Base-by-base conservation (phyloP, 305 asterid genomes). In the Striga hermonthica region DNA sequence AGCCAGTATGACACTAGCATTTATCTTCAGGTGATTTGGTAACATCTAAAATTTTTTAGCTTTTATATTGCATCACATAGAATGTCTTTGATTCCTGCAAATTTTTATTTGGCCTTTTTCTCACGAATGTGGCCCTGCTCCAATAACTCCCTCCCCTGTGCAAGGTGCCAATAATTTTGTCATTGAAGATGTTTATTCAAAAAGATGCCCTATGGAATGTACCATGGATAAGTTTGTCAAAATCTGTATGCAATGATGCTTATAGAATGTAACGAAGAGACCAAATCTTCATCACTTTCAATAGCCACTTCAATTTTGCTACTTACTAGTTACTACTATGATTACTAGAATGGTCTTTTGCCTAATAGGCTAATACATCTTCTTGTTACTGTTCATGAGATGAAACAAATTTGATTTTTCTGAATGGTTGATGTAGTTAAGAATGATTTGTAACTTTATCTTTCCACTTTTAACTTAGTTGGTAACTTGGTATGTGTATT, bases 1-100 rank as follows among this genome's bases (percentile, higher is more conserved):
- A 94, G 99, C 71, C 99, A 94, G 76, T 90, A 79, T 43, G 99
- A 93, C 72, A 93, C 99, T 16, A 93, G 97, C 87, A 93, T 93
- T 71, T 93, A 93, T 80, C 97, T 85, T 82, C 99, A 93, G 97
- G 99, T 87, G 77, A 76, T 40, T 13, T n/a, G 39, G 11, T 56
- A 48, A 7, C 10, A 44, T 55, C 13, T 50, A 13, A 55, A 48
- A 43, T 44, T 41, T 22, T 41, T 63, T 61, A 48, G 69, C 57
- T 56, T 59, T 40, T 59, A 35, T 56, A 56, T 34, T 60, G 52
- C 66, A 62, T 35, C 65, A 53, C 28, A 53, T 56, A n/a, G 37
- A 53, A 43, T 43, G 34, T 58, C 60, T 67, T 62, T 65, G 60
- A 47, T 57, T 52, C 57, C 65, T 49, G 50, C 15, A 15, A 57